These are phyloP conservation scores for Eremochloa ophiuroides DNA, from an alignment of 176 grass and related monocot genomes.

Conservation along the genomic window DNA sequence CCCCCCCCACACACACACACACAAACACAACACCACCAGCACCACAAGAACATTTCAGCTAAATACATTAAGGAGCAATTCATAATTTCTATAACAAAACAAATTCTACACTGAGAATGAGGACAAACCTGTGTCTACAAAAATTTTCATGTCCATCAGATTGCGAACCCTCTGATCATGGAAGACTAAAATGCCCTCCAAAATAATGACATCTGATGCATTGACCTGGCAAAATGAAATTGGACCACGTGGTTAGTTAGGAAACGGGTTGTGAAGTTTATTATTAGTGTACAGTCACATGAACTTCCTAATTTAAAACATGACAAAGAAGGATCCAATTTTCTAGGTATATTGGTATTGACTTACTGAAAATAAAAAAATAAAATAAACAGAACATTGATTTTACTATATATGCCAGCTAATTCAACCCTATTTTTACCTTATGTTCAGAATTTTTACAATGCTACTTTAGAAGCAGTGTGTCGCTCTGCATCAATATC, in stretches of 20 bases:
- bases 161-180: constrained; percentile 90
- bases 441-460: neutral
- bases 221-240: constrained; percentile 69
- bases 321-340: neutral
- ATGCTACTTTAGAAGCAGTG: neutral
- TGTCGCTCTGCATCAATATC: neutral
- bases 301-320: neutral
- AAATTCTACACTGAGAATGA: constrained; percentile 13
- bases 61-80: neutral
- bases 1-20: no score
- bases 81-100: neutral
- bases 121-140: constrained; percentile 85
- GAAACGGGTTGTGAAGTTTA: neutral
- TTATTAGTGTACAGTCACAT: neutral
- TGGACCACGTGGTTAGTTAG: neutral
- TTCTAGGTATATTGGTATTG: neutral
- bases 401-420: neutral
- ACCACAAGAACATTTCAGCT: constrained; percentile 25
- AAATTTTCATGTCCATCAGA: constrained; percentile 99
- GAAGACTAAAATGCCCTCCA: constrained; percentile 98
- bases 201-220: constrained; percentile 97
- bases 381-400: neutral
- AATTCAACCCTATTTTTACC: neutral
- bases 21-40: no score
- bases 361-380: constrained; percentile 1